Conservation (phyloP, 306 rosid genomes). For the Ammopiptanthus mongolicus region DNA sequence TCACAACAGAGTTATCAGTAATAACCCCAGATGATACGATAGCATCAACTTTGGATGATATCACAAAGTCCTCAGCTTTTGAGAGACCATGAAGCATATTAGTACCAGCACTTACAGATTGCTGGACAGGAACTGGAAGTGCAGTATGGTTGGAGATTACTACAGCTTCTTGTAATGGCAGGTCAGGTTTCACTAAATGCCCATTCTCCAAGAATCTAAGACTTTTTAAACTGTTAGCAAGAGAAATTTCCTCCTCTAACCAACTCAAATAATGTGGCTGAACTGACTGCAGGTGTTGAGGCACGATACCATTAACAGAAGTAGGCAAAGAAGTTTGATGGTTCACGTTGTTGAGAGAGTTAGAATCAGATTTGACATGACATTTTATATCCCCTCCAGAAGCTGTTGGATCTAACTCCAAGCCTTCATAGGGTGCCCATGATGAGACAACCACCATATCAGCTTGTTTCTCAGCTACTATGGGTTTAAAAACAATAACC, state of each 20-base stretch:
- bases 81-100: slow-evolving; percentile 35
- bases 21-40: slow-evolving; percentile 37
- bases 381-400: slow-evolving; percentile 38
- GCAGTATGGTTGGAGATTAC: slow-evolving; percentile 27
- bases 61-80: slow-evolving; percentile 40
- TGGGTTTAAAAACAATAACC: slow-evolving; percentile 90
- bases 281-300: slow-evolving; percentile 49
- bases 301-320: slow-evolving; percentile 33
- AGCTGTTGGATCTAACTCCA: slow-evolving; percentile 35
- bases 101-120: slow-evolving; percentile 32
- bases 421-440: slow-evolving; percentile 35
- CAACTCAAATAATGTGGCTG: slow-evolving; percentile 51
- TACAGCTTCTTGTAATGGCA: slow-evolving; percentile 36
- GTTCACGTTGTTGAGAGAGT: slow-evolving; percentile 26
- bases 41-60: slow-evolving; percentile 42
- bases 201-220: slow-evolving; percentile 70
- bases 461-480: slow-evolving; percentile 59
- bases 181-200: slow-evolving; percentile 45
- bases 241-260: slow-evolving; percentile 50
- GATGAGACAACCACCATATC: slow-evolving; percentile 34
- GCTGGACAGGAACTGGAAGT: slow-evolving; percentile 48
- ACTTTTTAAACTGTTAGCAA: slow-evolving; percentile 52
- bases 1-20: slow-evolving; percentile 29
- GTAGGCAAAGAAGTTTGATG: slow-evolving; percentile 45
- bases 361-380: slow-evolving; percentile 24